These are phyloP conservation scores for Podospora didyma DNA, from an alignment of 495 filamentous ascomycete genomes.

Conservation along the genomic window DNA sequence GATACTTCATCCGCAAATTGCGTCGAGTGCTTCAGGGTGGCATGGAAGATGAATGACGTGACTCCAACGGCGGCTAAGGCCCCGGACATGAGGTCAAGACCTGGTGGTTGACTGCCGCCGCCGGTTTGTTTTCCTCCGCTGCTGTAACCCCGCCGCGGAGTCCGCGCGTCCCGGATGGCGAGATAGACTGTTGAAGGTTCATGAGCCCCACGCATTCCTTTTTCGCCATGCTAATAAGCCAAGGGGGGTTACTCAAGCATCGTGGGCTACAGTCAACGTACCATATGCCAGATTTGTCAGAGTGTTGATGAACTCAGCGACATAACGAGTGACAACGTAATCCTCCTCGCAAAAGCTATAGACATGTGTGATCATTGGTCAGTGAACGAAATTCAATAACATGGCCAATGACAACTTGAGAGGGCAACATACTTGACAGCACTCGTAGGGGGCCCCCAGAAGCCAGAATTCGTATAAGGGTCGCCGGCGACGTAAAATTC, in stretches of 20 bases:
- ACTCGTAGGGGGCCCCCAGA: slow-evolving; percentile 30
- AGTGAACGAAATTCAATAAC: neutral
- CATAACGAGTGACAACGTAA: slow-evolving; percentile 49
- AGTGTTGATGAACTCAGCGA: slow-evolving; percentile 56
- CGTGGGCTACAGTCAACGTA: slow-evolving; percentile 17
- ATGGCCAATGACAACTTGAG: neutral
- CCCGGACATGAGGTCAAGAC: slow-evolving; percentile 24
- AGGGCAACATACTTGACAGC: slow-evolving; percentile 24
- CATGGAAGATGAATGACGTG: slow-evolving; percentile 50
- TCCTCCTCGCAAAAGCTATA: slow-evolving; percentile 40
- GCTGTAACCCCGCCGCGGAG: neutral
- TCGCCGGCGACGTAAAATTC: slow-evolving; percentile 21
- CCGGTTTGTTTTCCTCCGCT: neutral
- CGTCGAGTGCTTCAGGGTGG: slow-evolving; percentile 48
- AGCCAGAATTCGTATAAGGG: slow-evolving; percentile 12
- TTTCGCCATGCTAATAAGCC: neutral
- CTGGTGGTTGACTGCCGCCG: slow-evolving; percentile 1
- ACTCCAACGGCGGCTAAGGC: slow-evolving; percentile 53
- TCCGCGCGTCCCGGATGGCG: slow-evolving; percentile 18
- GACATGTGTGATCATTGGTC: neutral
- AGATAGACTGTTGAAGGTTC: slow-evolving; percentile 20
- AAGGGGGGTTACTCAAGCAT: neutral
- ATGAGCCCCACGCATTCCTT: neutral
- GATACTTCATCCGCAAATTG: slow-evolving; percentile 53
- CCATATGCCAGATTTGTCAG: slow-evolving; percentile 50